Evolutionary conservation across 2,329 filamentous ascomycete species (phyloP).

Genomic region (Rutstroemia sp.): DNA sequence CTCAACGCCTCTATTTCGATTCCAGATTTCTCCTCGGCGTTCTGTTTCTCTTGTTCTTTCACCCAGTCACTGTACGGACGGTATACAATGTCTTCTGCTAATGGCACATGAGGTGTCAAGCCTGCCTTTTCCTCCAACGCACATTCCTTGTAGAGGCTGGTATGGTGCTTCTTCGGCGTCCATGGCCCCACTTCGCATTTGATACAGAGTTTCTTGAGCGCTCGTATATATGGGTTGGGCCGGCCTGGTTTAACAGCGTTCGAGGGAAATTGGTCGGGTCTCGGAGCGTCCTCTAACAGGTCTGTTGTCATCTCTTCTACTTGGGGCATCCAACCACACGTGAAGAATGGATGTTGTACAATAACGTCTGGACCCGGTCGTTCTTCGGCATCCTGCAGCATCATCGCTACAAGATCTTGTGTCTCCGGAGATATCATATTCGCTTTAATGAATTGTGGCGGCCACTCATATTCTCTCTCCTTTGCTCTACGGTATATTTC

Average conservation of each 20-base stretch:
- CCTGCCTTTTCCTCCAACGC: conserved; percentile 61
- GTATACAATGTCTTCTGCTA: conserved; percentile 56
- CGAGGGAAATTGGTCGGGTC: conserved; percentile 48
- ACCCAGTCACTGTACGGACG: conserved; percentile 55
- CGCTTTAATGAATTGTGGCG: conserved; percentile 54
- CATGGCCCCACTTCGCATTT: conserved; percentile 53
- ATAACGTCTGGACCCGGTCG: conserved; percentile 71
- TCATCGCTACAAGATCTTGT: conserved; percentile 68
- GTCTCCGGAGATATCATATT: conserved; percentile 69
- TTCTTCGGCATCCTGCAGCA: conserved; percentile 68
- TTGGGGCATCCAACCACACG: conserved; percentile 63
- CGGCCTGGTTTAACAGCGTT: conserved; percentile 37
- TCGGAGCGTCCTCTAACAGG: conserved; percentile 49
- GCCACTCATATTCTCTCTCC: conserved; percentile 75
- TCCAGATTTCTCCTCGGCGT: conserved; percentile 10
- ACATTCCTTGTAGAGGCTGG: conserved; percentile 53
- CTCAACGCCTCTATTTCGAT: conserved; percentile 11
- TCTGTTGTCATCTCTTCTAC: conserved; percentile 50
- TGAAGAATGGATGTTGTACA: conserved; percentile 74
- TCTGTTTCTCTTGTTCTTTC: conserved; percentile 38
- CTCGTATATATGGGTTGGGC: conserved; percentile 34
- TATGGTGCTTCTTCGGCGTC: conserved; percentile 41
- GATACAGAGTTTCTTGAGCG: conserved; percentile 49
- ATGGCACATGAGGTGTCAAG: conserved; percentile 54
- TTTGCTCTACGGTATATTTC: conserved; percentile 71